Base-by-base conservation (phyloP, 176 grass and related monocot genomes). In the Aegilops umbellulata region DNA sequence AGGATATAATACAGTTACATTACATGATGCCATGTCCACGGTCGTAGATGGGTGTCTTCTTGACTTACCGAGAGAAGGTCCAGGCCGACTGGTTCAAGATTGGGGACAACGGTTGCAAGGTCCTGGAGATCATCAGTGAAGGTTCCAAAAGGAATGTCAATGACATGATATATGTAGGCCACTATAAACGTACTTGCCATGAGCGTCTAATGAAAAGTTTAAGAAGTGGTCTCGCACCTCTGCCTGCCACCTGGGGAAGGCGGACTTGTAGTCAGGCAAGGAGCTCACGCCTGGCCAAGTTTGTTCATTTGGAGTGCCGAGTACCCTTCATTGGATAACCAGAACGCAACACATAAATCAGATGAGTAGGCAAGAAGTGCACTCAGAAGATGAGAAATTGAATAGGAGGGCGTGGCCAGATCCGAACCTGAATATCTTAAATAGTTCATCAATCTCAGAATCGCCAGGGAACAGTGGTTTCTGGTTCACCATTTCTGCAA, bases 401-500 rank as follows among this genome's bases (percentile, higher is more conserved):
- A 85, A 29, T 69, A 80, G 17, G 47, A 82, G 35, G 39, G 39
- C 39, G 39, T 41, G 38, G 30, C 23, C 4, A 39, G 10, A 60
- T 60, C 66, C 10, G 60, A 88, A 97, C 95, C 95, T 97, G 91
- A 97, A 97, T 86, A 97, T 97, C 81, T 90, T 97, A 84, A 97
- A 97, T 53, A 97, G 57, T 81, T 97, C 93, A 51, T 97, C 95
- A 10, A 97, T 97, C 85, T 97, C 95, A 69, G 95, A 97, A 80
- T 97, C 95, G 61, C 95, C 95, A 68, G 95, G 95, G 51, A 97
- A 95, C 65, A 97, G 65, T 55, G 95, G 95, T 20, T 87, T 90
- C 85, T 93, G 93, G 89, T 93, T 97, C 76, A 95, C 95, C 95
- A 97, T 97, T 91, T 97, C 95, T 3, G 95, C 95, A 88, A 97